A percentile compares a stretch with the other conserved stretches of the same genome.
Conservation (phyloP, 164 flowering plant genomes). For the Sedum album region DNA sequence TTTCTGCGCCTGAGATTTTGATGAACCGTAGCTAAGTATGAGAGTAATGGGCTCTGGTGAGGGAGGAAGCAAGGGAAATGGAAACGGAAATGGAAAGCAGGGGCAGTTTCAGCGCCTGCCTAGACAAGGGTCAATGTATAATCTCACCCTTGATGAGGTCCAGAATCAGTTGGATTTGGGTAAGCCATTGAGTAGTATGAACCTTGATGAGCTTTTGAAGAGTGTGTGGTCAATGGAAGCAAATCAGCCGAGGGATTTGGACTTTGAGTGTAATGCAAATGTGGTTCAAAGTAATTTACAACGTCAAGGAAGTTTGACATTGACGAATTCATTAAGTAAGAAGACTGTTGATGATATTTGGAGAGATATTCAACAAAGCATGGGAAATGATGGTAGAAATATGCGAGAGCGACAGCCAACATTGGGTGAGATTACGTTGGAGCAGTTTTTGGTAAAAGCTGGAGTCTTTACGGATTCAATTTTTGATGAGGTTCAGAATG, state of each 20-base stretch:
- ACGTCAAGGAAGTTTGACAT: conserved; percentile 53
- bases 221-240: conserved; percentile 60
- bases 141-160: conserved; percentile 69
- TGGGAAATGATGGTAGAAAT: conserved; percentile 22
- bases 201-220: no score
- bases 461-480: conserved; percentile 55
- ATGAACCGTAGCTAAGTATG: conserved; percentile 20
- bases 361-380: no score
- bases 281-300: conserved; percentile 31
- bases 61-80: conserved; percentile 17
- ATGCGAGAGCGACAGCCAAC: conserved; percentile 47
- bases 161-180: conserved; percentile 63
- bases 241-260: conserved; percentile 29
- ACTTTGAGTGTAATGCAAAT: conserved; percentile 18
- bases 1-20: neutral
- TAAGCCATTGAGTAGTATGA: conserved; percentile 72
- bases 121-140: conserved; percentile 61
- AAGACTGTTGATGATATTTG: no score
- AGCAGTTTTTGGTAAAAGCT: conserved; percentile 84
- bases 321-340: conserved; percentile 49
- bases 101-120: conserved; percentile 37
- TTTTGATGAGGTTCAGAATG: conserved; percentile 19
- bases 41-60: conserved; percentile 75
- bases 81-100: conserved; percentile 42
- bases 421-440: no score